Conservation (phyloP, 176 grass and related monocot genomes). For the Avena eriantha region DNA sequence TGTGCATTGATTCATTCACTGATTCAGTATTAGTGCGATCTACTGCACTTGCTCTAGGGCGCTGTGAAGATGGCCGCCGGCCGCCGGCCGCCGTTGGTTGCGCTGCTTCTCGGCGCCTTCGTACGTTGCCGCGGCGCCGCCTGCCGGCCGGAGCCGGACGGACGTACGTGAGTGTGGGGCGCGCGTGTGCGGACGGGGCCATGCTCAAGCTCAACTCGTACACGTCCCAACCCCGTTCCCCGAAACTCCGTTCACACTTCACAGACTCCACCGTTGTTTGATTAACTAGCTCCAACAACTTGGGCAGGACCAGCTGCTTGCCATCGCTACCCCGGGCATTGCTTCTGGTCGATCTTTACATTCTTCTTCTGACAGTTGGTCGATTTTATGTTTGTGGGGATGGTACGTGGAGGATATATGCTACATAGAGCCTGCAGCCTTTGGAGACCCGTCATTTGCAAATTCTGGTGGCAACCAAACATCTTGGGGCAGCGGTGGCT, state of each 20-base stretch:
- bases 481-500: too few species aligned
- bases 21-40: not conserved
- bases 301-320: not conserved
- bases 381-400: too few species aligned
- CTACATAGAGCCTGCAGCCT: too few species aligned
- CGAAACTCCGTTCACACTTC: not conserved
- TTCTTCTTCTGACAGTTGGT: not conserved
- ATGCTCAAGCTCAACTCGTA: not conserved
- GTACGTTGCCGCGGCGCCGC: too few species aligned
- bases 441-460: too few species aligned
- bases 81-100: not conserved
- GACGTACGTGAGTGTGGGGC: too few species aligned
- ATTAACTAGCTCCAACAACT: not conserved
- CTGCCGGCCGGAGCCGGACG: too few species aligned
- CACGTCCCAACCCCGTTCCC: not conserved
- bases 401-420: too few species aligned
- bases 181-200: too few species aligned
- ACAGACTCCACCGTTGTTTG: not conserved
- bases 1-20: not conserved
- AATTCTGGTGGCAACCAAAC: too few species aligned
- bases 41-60: not conserved
- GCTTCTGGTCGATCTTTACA: slow-evolving; percentile 8
- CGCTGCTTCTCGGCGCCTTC: too few species aligned
- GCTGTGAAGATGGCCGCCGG: too few species aligned
- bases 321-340: not conserved